phyloP scores from a whole-genome alignment of 768 basidiomycete genomes.

The Psilocybe sp. region DNA sequence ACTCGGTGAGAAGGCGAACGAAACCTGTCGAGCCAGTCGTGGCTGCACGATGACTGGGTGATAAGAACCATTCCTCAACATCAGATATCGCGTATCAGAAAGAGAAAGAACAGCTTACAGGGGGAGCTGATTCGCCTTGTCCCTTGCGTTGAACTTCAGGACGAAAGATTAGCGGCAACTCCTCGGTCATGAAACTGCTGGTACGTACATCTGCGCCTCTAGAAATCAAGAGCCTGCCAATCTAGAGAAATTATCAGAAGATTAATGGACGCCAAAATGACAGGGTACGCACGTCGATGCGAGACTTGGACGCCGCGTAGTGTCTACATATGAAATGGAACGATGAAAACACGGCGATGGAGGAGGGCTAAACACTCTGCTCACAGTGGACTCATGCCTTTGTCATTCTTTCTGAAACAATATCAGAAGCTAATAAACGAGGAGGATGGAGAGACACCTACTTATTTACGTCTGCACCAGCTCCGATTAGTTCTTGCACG shows the following conservation, averaged over 20 bases:
- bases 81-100: too few species aligned
- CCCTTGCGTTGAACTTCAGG: constrained; percentile 88
- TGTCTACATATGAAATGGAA: constrained; percentile 49
- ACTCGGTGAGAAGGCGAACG: constrained; percentile 79
- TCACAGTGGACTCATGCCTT: constrained; percentile 82
- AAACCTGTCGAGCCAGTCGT: constrained; percentile 94
- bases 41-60: constrained; percentile 86
- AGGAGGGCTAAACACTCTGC: constrained; percentile 24
- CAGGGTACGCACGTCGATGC: constrained; percentile 60
- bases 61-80: constrained; percentile 14
- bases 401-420: constrained; percentile 60
- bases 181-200: constrained; percentile 27
- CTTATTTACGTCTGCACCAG: constrained; percentile 78
- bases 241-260: constrained; percentile 49
- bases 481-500: constrained; percentile 74
- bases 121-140: constrained; percentile 90
- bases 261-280: constrained; percentile 20
- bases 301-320: constrained; percentile 91
- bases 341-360: constrained; percentile 8
- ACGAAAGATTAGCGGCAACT: constrained; percentile 30
- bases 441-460: constrained; percentile 21
- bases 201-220: constrained; percentile 87
- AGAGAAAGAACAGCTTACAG: constrained; percentile 51
- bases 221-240: constrained; percentile 80
- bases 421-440: constrained; percentile 14